Conservation (phyloP, 2,329 filamentous ascomycete genomes). For the Phialocephala subalpina region DNA sequence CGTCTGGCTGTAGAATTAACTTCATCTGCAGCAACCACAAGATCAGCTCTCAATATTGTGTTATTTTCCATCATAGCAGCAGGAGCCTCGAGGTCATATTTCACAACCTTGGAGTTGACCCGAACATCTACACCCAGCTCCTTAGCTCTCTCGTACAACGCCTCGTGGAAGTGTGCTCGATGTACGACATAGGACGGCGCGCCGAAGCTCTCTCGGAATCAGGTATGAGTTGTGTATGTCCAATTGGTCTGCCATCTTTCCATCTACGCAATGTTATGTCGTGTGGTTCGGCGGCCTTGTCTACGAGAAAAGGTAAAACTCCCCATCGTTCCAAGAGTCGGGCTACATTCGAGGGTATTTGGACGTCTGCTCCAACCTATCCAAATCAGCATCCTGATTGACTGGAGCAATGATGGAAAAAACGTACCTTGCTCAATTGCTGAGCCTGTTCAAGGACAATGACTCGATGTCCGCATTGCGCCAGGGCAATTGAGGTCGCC, state of each 20-base stretch:
- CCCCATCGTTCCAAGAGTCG: slow-evolving; percentile 46
- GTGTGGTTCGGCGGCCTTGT: slow-evolving; percentile 42
- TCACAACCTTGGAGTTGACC: slow-evolving; percentile 34
- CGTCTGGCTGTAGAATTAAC: slow-evolving; percentile 41
- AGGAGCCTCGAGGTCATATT: slow-evolving; percentile 35
- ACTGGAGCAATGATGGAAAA: not conserved
- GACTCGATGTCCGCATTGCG: not conserved
- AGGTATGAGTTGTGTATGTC: slow-evolving; percentile 44
- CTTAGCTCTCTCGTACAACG: slow-evolving; percentile 23
- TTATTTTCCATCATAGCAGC: slow-evolving; percentile 39
- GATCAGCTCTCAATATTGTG: slow-evolving; percentile 38
- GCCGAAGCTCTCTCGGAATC: slow-evolving; percentile 44
- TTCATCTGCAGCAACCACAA: slow-evolving; percentile 49
- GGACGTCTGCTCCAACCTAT: slow-evolving; percentile 50
- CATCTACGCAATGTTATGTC: slow-evolving; percentile 48
- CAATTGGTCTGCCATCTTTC: slow-evolving; percentile 43
- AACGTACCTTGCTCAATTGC: not conserved
- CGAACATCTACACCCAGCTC: slow-evolving; percentile 38
- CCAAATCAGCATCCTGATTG: not conserved
- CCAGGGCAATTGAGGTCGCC: not conserved
- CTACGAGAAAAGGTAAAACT: slow-evolving; percentile 40
- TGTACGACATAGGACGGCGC: slow-evolving; percentile 41
- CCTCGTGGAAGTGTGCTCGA: slow-evolving; percentile 30
- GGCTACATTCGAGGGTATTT: slow-evolving; percentile 49
- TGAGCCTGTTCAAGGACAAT: not conserved